Percentiles rank a stretch among this genome's conserved stretches.
phyloP scores from a whole-genome alignment of 805 yeast genomes.

The Candida tammaniensis region DNA sequence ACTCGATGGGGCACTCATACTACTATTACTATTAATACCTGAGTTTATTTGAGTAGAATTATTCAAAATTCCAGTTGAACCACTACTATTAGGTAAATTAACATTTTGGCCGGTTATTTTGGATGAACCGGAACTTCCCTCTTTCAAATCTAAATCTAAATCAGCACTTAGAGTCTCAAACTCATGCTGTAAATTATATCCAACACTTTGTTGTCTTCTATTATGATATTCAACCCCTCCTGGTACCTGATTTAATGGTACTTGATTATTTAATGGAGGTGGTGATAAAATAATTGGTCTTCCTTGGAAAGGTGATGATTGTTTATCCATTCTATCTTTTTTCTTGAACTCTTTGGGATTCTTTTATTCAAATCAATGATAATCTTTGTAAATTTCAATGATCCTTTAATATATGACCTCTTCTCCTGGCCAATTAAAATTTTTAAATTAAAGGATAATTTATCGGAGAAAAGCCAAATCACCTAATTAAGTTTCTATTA shows the following conservation, averaged over 20 bases:
- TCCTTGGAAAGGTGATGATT: slow-evolving; percentile 20
- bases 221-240: slow-evolving; percentile 9
- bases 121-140: slow-evolving; percentile 6
- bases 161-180: slow-evolving; percentile 46
- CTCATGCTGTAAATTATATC: slow-evolving; percentile 45
- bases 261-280: slow-evolving; percentile 32
- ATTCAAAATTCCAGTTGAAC: not conserved
- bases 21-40: too few species aligned
- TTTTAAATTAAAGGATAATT: too few species aligned
- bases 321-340: too few species aligned
- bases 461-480: too few species aligned
- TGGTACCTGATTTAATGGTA: not conserved
- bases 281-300: slow-evolving; percentile 43
- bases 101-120: too few species aligned
- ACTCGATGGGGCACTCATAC: slow-evolving; percentile 3
- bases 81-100: not conserved
- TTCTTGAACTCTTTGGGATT: too few species aligned
- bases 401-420: too few species aligned
- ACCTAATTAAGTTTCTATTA: too few species aligned
- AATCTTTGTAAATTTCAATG: too few species aligned
- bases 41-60: not conserved
- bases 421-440: too few species aligned
- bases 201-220: slow-evolving; percentile 42
- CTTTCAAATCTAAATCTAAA: slow-evolving; percentile 42
- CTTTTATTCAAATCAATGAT: too few species aligned